Base-by-base conservation (phyloP, 805 yeast genomes). In the Zygosaccharomyces bisporus region DNA sequence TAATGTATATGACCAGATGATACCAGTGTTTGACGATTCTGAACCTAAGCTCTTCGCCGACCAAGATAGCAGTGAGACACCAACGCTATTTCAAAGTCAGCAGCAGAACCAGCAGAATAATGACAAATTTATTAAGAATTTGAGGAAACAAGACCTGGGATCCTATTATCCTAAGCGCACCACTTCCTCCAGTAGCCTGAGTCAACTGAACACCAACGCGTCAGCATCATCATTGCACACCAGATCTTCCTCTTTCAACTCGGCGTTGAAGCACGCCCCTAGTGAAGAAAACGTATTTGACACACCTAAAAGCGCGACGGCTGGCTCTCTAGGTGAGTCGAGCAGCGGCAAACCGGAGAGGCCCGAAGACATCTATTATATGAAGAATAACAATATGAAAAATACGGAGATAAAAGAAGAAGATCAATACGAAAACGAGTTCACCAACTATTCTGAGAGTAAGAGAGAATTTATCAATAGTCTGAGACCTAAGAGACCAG, bases 371-470 rank as follows among this genome's bases (percentile, higher is more conserved):
- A 17, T 52, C 5, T 66, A 66, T 45, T 56, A 55, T 21, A 41
- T 66, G 43, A 64, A 63, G 45, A 66, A 63, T 47, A 64, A 66
- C 46, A 58, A 66, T 30, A 46, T 56, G 9, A 50, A 47, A 5
- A 61, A 63, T 33, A 50, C 59, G 1, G 45, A 67, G 39, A 68
- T 69, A 12, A 61, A 62, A n/a, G 73, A 70, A 44, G 74, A 70
- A 44, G 74, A 70, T 49, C 73, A 69, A 45, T 70, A 70, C 45
- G 73, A 69, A 51, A 70, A 72, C 46, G 74, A 71, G 39, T 72
- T 70, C 41, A 71, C 78, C 1, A 73, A 72, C 49, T 73, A 74
- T 49, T 56, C 67, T 5, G 65, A 64, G 41, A 74, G 67, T 49
- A 73, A 70, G 50, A 63, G 68, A 51, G 68, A 68, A 19, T 74